Evolutionary conservation across 306 rosid species (phyloP), one percentile per base, ranked within the genome.

Genomic region (Inga oerstediana): DNA sequence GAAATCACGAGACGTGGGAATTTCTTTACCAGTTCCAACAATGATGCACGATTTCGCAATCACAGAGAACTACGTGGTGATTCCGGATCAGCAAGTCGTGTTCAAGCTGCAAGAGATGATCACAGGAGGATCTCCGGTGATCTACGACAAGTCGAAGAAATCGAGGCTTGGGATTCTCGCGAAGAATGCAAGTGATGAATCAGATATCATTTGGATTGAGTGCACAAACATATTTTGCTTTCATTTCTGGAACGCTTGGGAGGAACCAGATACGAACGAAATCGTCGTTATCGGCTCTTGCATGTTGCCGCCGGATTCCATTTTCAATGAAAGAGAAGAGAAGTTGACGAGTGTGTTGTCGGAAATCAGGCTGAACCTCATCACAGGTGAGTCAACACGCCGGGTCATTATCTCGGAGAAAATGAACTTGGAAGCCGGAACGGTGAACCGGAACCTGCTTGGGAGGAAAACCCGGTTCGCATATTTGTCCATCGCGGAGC

Each of bases 211-310:
- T 20, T 92, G 96, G 96, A 51, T 92, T 2, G 90, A 92, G 15
- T 87, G 88, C 0, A 89, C 91, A 2, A 83, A 90, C 9, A 88
- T 91, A 0, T 92, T 92, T 41, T 92, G 93, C 54, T 92, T 90
- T 76, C 96, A 92, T 49, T 44, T 92, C 7, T 92, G 93, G 96
- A 92, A 92, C 71, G 96, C 96, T 5, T 92, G 96, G 96, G 96
- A 92, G 73, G 92, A 87, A 41, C 88, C 91, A 7, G 92, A 86
- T 65, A 52, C 80, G 8, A 81, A 79, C n/a, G 93, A 92, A 73
- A 86, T 92, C 0, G 91, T 90, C 0, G 93, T 92, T 14, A 87
- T 92, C 37, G 93, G 96, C 10, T 92, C 96, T 0, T 90, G 96
- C 89, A 92, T 92, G 93, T 86, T 92, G 0, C 96, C 92, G 0